A percentile compares a stretch with the other conserved stretches of the same genome.
Evolutionary conservation across 2,329 filamentous ascomycete species (phyloP).

Genomic region (Ophiostoma novo-ulmi): DNA sequence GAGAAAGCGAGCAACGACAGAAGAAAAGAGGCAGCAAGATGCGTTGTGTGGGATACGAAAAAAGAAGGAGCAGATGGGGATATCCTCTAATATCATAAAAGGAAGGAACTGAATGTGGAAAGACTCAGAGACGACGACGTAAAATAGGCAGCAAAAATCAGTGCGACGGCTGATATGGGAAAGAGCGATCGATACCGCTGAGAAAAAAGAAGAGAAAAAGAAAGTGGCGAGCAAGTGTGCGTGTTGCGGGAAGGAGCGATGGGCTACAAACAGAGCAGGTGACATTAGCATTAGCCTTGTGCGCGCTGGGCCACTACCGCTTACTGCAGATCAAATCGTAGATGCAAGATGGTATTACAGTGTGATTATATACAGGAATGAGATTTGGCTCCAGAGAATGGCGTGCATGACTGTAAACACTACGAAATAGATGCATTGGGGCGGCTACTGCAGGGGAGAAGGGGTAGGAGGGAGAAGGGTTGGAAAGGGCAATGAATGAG

Average conservation of each 20-base stretch:
- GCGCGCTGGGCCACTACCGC: constrained; percentile 1
- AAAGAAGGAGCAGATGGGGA: background rate
- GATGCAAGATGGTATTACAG: background rate
- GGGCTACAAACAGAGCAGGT: background rate
- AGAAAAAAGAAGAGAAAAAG: background rate
- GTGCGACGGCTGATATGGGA: background rate
- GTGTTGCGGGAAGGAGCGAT: constrained; percentile 1
- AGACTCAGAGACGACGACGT: background rate
- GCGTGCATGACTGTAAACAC: background rate
- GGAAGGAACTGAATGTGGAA: background rate
- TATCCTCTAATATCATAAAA: background rate
- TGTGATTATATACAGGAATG: background rate
- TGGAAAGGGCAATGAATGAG: background rate
- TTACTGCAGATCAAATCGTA: constrained; percentile 6
- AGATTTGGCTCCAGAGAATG: background rate
- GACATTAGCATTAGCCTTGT: background rate
- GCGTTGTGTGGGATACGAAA: background rate
- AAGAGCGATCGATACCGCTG: background rate
- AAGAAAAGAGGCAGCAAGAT: background rate
- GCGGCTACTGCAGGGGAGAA: background rate
- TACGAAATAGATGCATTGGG: background rate
- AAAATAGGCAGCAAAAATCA: background rate
- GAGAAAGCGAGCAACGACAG: background rate
- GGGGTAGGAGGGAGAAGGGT: background rate
- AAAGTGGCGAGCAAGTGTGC: background rate